Percentiles rank a stretch among this genome's conserved stretches.
Conservation (phyloP, 805 yeast genomes). For the Ogataea sp. region DNA sequence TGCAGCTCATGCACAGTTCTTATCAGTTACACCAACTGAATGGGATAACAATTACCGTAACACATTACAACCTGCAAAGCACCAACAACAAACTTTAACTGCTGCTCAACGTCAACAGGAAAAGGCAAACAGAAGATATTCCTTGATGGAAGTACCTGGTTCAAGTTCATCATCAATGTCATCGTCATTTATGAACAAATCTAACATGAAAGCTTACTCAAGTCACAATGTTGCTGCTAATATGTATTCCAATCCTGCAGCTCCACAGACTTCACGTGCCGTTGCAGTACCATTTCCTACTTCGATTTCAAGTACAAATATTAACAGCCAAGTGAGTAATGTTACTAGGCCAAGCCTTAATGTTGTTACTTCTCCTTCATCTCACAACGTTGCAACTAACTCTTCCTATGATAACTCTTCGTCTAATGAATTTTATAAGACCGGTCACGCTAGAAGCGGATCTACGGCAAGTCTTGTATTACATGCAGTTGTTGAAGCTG, state of each 20-base stretch:
- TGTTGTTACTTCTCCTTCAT: neutral
- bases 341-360: no score
- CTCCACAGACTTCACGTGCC: slow-evolving; percentile 53
- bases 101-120: slow-evolving; percentile 8
- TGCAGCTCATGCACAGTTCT: slow-evolving; percentile 70
- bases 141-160: slow-evolving; percentile 37
- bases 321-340: neutral
- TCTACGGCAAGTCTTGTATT: slow-evolving; percentile 60
- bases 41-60: slow-evolving; percentile 68
- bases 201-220: slow-evolving; percentile 26
- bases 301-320: slow-evolving; percentile 6
- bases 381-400: neutral
- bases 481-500: slow-evolving; percentile 69
- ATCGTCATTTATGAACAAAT: slow-evolving; percentile 15
- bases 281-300: slow-evolving; percentile 25
- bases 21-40: slow-evolving; percentile 78
- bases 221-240: slow-evolving; percentile 28
- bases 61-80: slow-evolving; percentile 18
- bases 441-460: slow-evolving; percentile 19
- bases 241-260: slow-evolving; percentile 47
- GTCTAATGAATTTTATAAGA: neutral
- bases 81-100: neutral
- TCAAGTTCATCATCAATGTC: slow-evolving; percentile 27
- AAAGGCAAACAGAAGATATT: slow-evolving; percentile 27
- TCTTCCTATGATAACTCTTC: neutral